Evolutionary conservation across 164 flowering plant species (phyloP).

Genomic region (Annona cherimola): DNA sequence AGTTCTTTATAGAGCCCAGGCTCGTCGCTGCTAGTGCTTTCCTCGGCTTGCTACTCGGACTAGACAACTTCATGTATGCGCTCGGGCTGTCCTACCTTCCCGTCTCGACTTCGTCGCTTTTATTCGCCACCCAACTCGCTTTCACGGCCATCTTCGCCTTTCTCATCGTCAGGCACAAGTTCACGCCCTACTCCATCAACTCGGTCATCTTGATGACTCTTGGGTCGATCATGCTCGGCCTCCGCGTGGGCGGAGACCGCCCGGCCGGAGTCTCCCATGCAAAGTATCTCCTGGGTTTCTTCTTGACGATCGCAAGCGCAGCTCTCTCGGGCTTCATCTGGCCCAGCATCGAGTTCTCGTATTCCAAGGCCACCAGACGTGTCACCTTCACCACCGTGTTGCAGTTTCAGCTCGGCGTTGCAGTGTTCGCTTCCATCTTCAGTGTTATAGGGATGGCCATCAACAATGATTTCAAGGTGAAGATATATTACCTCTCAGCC

Average conservation of each 20-base stretch:
- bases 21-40: not conserved
- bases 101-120: not conserved
- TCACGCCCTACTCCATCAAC: not conserved
- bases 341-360: not conserved
- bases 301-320: not conserved
- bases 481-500: too few relatives aligned
- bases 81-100: not conserved
- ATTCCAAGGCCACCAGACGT: conserved; percentile 7
- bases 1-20: not conserved
- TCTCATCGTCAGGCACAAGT: not conserved
- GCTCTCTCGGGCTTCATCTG: not conserved
- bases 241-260: not conserved
- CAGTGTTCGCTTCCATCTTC: conserved; percentile 39
- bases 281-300: not conserved
- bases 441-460: conserved; percentile 48
- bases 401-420: conserved; percentile 50
- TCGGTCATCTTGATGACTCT: not conserved
- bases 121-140: not conserved
- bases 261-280: not conserved
- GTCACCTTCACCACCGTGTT: conserved; percentile 29
- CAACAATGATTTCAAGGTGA: conserved; percentile 52
- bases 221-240: not conserved
- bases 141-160: not conserved
- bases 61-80: not conserved
- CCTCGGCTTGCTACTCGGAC: not conserved